Evolutionary conservation across 2,329 filamentous ascomycete genomes (phyloP), one percentile per base, ranked within the genome.

Genomic region (Geosmithia putterillii): DNA sequence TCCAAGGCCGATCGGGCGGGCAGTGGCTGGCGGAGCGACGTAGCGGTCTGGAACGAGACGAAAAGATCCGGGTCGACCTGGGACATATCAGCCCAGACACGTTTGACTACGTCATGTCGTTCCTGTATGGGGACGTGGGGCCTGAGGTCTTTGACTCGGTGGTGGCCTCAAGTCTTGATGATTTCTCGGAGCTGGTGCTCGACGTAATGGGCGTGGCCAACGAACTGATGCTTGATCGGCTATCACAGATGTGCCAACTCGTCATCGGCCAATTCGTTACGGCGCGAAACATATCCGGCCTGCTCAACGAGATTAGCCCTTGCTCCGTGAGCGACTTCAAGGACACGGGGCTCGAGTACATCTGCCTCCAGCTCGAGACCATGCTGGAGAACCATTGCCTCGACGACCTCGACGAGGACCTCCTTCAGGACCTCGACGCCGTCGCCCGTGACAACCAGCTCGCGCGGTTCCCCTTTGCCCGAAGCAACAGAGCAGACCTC

Each of bases 341-440:
- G 60, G 77, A 92, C 51, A 83, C 84, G 9, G 86, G 84, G 0
- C 67, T 96, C 23, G 86, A 95, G 58, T 98, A 95, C 56, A 79
- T 95, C 19, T 95, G 88, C 53, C 67, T 95, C 38, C 94, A 95
- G 54, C 70, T 96, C 45, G 92, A 98, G 60, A 79, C 81, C 7
- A 86, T 96, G 73, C 77, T 98, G 42, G 88, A 95, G 55, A 95
- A 94, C 48, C 83, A 86, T 52, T 71, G 90, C 15, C 71, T 98
- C 3, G 85, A 94, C 50, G 83, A 87, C 45, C 73, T 98, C 15
- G 89, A 96, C 43, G 78, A 84, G 37, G 83, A 94, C 46, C 65
- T 96, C n/a, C 64, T 95, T 15, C 54, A 74, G 3, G 86, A 95
- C 43, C 71, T 98, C 3, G 87, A 95, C 56, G 69, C 74, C 41